Base-by-base conservation (phyloP, 2,329 filamentous ascomycete species). In the Fusarium goolgardi region DNA sequence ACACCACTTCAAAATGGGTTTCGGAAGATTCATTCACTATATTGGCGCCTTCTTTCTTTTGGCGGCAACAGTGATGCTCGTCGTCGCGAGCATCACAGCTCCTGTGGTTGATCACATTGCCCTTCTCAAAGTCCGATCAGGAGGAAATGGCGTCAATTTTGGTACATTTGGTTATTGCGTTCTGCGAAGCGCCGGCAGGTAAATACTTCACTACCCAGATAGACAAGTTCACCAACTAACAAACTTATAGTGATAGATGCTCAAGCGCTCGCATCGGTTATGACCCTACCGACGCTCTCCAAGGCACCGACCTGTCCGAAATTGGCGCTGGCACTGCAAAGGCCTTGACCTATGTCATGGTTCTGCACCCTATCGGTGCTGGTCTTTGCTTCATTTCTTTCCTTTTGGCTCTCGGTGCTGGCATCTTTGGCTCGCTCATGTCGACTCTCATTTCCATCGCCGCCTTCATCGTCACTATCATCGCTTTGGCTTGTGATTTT, bases 141-240 rank as follows among this genome's bases (percentile, higher is more conserved):
- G 23, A 29, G 77, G 81, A 21, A 76, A 75, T 43, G 79, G 81
- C 66, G 76, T 88, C 34, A 81, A 79, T 4, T 88, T 87, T 75
- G 88, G 88, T 44, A 86, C 85, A 1, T 90, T 89, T 77, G 88
- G 88, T 10, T 86, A 84, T 74, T 90, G 88, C 73, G 69, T 78
- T 32, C 64, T 73, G 23, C 71, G 73, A 41, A 67, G 68, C 47
- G 67, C 69, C 70, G 78, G 56, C 57, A 45, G 51, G 72, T 73
- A 56, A 54, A 69, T 68, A 25, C 15, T 20, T 20, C 29, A 13
- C 6, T 18, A 9, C 23, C 15, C 7, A 21, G 23, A 27, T 16
- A 21, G n/a, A 21, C 11, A 37, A 32, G 32, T 20, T 45, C 29
- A 16, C 12, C 10, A 21, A 35, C 63, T 74, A 51, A 73, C 50